Base-by-base conservation (phyloP, 495 filamentous ascomycete genomes). In the Cudoniella acicularis region DNA sequence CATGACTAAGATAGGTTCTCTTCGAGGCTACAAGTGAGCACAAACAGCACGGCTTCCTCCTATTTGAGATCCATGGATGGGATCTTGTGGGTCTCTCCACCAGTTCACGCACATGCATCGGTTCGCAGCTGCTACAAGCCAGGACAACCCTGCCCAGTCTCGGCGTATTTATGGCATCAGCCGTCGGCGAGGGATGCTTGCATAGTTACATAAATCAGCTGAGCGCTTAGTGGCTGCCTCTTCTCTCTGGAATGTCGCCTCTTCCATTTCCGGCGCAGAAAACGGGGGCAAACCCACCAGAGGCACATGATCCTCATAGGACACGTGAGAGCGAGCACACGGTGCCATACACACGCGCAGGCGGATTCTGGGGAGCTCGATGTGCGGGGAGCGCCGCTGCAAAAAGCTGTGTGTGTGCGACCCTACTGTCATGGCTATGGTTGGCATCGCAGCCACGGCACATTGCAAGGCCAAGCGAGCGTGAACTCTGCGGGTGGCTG, bases 11-110 rank as follows among this genome's bases (percentile, higher is more conserved):
- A 53, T 42, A 46, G 17, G 25, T 59, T 62, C 55, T 52, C 59
- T 54, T 62, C 63, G 63, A 66, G 63, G 59, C 53, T 61, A 10
- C 52, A 57, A 23, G 20, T 61, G 54, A 53, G 42, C 51, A 57
- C 63, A 66, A 66, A 66, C 63, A 66, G 48, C 40, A 24, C 24
- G 23, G 21, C 49, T 20, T 20, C 40, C 42, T 52, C 8, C 30
- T 16, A 61, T 11, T 48, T 27, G 49, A 45, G 45, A 24, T 36
- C 52, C 43, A 51, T 51, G 43, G 27, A 24, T 61, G 30, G 21
- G 16, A 21, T 52, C 3, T 40, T 16, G 8, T 30, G n/a, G 6
- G 20, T 47, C 52, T 59, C 63, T 57, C 63, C 63, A 59, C 56
- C 59, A 62, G 63, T 66, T 66, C 63, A 57, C 56, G 57, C 62